phyloP scores from a whole-genome alignment of 1,284 basidiomycete genomes.

The Cutaneotrichosporon cutaneum region DNA sequence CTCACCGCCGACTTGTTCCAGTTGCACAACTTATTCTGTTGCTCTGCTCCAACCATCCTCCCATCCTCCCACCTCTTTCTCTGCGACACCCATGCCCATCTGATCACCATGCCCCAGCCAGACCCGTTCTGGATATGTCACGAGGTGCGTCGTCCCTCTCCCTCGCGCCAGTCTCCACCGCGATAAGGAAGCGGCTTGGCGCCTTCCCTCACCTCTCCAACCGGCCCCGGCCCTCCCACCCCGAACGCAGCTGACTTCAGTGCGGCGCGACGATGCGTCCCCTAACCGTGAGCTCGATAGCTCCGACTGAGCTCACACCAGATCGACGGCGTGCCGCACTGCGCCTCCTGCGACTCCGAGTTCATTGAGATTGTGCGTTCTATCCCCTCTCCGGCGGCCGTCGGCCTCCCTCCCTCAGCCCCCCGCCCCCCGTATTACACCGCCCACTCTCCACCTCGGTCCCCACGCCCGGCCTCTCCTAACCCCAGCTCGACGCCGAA shows the following conservation, averaged over 20 bases:
- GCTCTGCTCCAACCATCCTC: not conserved
- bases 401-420: no score
- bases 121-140: constrained; percentile 49
- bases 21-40: not conserved
- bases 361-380: constrained; percentile 48
- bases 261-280: constrained; percentile 50
- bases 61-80: not conserved
- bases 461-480: not conserved
- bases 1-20: not conserved
- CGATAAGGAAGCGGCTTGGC: no score
- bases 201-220: no score
- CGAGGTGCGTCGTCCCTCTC: constrained; percentile 30
- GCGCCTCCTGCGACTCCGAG: constrained; percentile 47
- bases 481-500: constrained; percentile 41
- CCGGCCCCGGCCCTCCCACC: no score
- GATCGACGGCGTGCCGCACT: constrained; percentile 37
- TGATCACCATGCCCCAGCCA: constrained; percentile 26
- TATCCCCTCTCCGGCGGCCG: no score
- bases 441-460: no score
- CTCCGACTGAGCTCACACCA: constrained; percentile 11
- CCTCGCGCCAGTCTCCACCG: no score
- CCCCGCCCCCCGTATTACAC: no score
- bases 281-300: constrained; percentile 26
- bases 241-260: constrained; percentile 25
- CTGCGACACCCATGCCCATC: not conserved